phyloP scores from a whole-genome alignment of 1,284 basidiomycete species.

The Ganoderma lingzhi region DNA sequence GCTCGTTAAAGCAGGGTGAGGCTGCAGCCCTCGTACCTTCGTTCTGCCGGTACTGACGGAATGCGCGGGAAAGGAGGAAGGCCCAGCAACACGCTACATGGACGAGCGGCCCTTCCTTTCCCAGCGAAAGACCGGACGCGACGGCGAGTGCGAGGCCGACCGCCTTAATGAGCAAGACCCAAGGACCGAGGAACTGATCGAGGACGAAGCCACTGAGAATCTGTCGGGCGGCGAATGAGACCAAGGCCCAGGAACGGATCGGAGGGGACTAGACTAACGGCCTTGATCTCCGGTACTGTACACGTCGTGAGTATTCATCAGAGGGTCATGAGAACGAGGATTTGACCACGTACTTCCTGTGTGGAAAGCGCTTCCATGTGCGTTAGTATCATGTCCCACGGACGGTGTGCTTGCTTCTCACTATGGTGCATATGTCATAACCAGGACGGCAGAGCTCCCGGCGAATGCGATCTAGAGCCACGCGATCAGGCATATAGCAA shows the following conservation, averaged over 20 bases:
- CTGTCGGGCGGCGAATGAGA: constrained; percentile 43
- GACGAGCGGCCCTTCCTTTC: constrained; percentile 81
- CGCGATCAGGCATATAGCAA: not conserved
- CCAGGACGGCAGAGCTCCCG: constrained; percentile 69
- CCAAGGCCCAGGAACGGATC: not conserved
- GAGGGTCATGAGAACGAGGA: constrained; percentile 6
- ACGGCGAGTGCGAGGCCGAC: constrained; percentile 80
- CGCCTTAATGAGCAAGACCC: constrained; percentile 81
- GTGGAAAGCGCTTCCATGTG: constrained; percentile 67
- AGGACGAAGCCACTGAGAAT: constrained; percentile 80
- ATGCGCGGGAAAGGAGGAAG: constrained; percentile 60
- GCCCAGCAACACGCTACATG: constrained; percentile 78
- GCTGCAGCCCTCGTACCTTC: constrained; percentile 54
- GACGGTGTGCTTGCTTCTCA: constrained; percentile 43
- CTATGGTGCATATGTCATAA: constrained; percentile 76
- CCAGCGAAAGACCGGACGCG: constrained; percentile 80
- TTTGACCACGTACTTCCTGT: constrained; percentile 70
- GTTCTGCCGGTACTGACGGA: constrained; percentile 64
- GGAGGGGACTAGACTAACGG: constrained; percentile 50
- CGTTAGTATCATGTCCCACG: constrained; percentile 15
- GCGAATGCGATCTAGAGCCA: constrained; percentile 63
- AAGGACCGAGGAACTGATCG: constrained; percentile 73
- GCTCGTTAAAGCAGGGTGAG: not conserved
- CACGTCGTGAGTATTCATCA: constrained; percentile 17
- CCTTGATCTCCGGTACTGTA: constrained; percentile 80